Evolutionary conservation across 331 rosid species (phyloP).

Genomic region (Rosa hybrid): DNA sequence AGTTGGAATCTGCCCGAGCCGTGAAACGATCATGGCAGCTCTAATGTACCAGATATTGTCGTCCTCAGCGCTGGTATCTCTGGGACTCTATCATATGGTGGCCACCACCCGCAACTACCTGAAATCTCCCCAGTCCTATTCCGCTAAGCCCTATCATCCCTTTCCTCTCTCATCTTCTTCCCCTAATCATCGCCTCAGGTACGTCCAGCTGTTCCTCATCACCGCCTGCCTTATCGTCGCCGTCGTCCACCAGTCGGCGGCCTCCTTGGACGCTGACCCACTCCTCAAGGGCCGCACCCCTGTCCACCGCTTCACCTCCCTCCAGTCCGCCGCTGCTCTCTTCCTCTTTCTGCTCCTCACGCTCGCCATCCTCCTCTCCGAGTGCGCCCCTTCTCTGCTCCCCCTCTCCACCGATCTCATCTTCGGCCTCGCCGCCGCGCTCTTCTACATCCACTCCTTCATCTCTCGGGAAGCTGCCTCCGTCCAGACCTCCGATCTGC

Average conservation of each 20-base stretch:
- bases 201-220: slow-evolving; percentile 53
- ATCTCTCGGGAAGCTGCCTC: slow-evolving; percentile 52
- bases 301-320: slow-evolving; percentile 72
- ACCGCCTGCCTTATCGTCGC: slow-evolving; percentile 50
- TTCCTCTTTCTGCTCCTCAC: slow-evolving; percentile 70
- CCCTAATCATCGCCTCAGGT: slow-evolving; percentile 43
- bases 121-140: slow-evolving; percentile 64
- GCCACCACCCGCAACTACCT: slow-evolving; percentile 48
- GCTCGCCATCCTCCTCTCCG: slow-evolving; percentile 60
- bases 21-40: slow-evolving; percentile 38
- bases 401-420: slow-evolving; percentile 61
- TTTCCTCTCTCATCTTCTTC: slow-evolving; percentile 30
- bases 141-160: slow-evolving; percentile 80
- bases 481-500: slow-evolving; percentile 68
- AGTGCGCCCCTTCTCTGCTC: slow-evolving; percentile 43
- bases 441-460: slow-evolving; percentile 63
- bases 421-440: slow-evolving; percentile 60
- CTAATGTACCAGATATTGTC: slow-evolving; percentile 54
- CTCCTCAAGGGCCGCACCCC: slow-evolving; percentile 78
- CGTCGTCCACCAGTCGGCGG: slow-evolving; percentile 48
- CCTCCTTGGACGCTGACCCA: slow-evolving; percentile 66
- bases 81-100: slow-evolving; percentile 72
- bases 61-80: slow-evolving; percentile 40
- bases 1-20: no score
- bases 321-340: slow-evolving; percentile 66